phyloP scores from a whole-genome alignment of 2,329 filamentous ascomycete genomes.

The Trichoderma asperellum region DNA sequence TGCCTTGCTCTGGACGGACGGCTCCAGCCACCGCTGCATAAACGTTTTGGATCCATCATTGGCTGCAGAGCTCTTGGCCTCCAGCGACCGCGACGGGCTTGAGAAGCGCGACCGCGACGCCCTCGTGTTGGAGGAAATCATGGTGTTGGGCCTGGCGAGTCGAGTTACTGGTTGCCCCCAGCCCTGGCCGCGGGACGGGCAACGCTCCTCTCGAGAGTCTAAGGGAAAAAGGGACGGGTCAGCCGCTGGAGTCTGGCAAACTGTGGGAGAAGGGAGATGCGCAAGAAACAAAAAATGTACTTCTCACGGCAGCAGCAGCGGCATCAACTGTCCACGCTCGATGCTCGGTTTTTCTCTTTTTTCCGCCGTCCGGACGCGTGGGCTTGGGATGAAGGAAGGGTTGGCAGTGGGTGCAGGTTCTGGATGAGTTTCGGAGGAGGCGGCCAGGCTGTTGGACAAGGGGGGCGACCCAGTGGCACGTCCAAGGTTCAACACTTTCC shows the following conservation, averaged over 20 bases:
- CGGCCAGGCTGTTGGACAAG: constrained; percentile 36
- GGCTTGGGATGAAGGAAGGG: constrained; percentile 34
- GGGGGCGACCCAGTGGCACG: constrained; percentile 33
- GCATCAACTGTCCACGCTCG: constrained; percentile 43
- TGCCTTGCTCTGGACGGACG: constrained; percentile 61
- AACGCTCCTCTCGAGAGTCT: constrained; percentile 40
- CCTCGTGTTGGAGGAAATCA: constrained; percentile 52
- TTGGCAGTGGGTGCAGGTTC: constrained; percentile 33
- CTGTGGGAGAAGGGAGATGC: not conserved
- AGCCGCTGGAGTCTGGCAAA: constrained; percentile 29
- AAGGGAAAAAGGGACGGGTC: constrained; percentile 30
- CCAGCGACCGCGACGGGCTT: constrained; percentile 53
- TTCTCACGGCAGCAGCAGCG: constrained; percentile 36
- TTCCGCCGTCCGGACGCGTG: constrained; percentile 38
- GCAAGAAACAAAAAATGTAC: constrained; percentile 31
- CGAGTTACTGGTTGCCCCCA: constrained; percentile 30
- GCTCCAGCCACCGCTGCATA: constrained; percentile 63
- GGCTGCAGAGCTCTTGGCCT: constrained; percentile 44
- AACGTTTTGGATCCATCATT: constrained; percentile 51
- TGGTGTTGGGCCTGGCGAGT: constrained; percentile 32
- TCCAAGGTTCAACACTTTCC: constrained; percentile 30
- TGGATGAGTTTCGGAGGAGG: constrained; percentile 35
- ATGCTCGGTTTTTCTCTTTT: constrained; percentile 30
- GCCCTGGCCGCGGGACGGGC: constrained; percentile 33
- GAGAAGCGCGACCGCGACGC: constrained; percentile 61